These are phyloP conservation scores for Neofusicoccum ribis DNA, from an alignment of 2,329 filamentous ascomycete genomes.

Conservation along the genomic window DNA sequence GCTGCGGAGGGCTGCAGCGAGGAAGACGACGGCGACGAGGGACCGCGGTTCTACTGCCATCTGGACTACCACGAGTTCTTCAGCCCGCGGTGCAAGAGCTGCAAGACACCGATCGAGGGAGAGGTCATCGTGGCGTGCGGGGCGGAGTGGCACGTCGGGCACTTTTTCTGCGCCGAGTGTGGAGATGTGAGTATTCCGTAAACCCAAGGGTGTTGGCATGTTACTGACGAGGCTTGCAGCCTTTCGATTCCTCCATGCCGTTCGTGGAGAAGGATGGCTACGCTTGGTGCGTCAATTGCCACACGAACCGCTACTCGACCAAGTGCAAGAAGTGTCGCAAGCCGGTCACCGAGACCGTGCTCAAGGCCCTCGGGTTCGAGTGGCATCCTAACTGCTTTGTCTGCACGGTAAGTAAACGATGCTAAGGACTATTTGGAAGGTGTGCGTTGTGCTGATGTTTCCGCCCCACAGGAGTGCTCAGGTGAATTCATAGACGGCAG, in stretches of 20 bases:
- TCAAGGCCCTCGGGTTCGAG: constrained; percentile 84
- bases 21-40: constrained; percentile 64
- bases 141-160: constrained; percentile 93
- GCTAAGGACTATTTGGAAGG: too few relatives aligned
- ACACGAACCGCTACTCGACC: constrained; percentile 85
- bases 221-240: constrained; percentile 36
- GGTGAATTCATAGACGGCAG: constrained; percentile 62
- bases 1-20: constrained; percentile 59
- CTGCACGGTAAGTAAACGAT: constrained; percentile 57
- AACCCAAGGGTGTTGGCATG: background rate
- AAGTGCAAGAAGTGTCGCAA: constrained; percentile 84
- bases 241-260: constrained; percentile 63
- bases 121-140: constrained; percentile 93
- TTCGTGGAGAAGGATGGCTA: constrained; percentile 98
- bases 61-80: constrained; percentile 98
- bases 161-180: constrained; percentile 99
- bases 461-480: constrained; percentile 54
- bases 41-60: constrained; percentile 88
- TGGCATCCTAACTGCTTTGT: constrained; percentile 94
- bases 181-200: constrained; percentile 62
- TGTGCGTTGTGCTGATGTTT: background rate
- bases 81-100: constrained; percentile 90
- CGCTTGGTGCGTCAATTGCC: constrained; percentile 92
- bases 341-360: constrained; percentile 85
- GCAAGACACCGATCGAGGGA: constrained; percentile 92